These are phyloP conservation scores for Dillenia suffruticosa DNA, from an alignment of 164 flowering plant species.

Conservation along the genomic window DNA sequence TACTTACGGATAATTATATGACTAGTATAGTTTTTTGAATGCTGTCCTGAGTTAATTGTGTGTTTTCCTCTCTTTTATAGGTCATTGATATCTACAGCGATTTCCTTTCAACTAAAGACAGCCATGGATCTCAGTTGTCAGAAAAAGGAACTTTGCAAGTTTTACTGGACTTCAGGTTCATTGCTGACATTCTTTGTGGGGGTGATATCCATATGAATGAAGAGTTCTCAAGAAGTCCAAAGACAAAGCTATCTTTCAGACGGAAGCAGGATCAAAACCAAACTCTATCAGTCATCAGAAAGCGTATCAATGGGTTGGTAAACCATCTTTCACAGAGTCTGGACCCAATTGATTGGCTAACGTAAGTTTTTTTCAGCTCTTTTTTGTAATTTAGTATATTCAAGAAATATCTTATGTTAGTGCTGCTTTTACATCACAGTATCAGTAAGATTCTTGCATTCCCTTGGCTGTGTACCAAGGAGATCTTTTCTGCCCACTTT, in stretches of 20 bases:
- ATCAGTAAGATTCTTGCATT: too few species aligned
- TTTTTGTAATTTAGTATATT: neutral
- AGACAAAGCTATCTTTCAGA: conserved; percentile 45
- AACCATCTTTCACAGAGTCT: conserved; percentile 60
- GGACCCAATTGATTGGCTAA: conserved; percentile 99
- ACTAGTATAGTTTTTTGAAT: too few species aligned
- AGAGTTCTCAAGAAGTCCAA: conserved; percentile 31
- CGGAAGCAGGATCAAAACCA: conserved; percentile 52
- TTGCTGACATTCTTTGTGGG: conserved; percentile 77
- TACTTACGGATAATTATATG: too few species aligned
- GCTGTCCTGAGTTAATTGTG: too few species aligned
- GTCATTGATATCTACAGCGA: conserved; percentile 58
- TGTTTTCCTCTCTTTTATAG: conserved; percentile 23
- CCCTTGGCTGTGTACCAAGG: too few species aligned
- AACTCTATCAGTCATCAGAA: conserved; percentile 38
- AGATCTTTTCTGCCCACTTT: neutral
- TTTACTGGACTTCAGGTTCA: conserved; percentile 75
- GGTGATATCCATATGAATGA: conserved; percentile 49
- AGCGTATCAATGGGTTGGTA: conserved; percentile 40
- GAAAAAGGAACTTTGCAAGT: conserved; percentile 89
- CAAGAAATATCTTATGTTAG: neutral
- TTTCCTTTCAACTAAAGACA: conserved; percentile 47
- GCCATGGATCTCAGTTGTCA: conserved; percentile 45
- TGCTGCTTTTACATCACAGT: neutral
- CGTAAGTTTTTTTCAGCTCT: conserved; percentile 48